These are phyloP conservation scores for Amyloporia xantha DNA, from an alignment of 768 basidiomycete genomes.

Conservation along the genomic window DNA sequence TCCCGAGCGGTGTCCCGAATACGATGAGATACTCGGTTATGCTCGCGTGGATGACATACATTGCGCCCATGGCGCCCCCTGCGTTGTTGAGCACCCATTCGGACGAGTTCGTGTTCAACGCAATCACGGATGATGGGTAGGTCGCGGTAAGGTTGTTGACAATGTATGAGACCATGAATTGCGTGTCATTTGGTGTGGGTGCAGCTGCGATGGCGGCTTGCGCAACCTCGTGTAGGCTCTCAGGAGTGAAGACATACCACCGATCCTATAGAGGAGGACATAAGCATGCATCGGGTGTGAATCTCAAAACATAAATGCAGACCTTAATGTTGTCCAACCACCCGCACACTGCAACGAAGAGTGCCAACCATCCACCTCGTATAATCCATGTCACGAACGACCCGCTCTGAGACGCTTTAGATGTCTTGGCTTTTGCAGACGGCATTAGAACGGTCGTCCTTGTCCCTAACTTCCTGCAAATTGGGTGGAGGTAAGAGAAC, in stretches of 20 bases:
- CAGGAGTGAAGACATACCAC: slow-evolving; percentile 84
- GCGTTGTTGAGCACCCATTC: slow-evolving; percentile 99
- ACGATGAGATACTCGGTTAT: slow-evolving; percentile 97
- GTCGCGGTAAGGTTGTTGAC: slow-evolving; percentile 69
- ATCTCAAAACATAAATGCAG: slow-evolving; percentile 6
- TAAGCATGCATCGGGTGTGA: not conserved
- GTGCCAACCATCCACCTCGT: slow-evolving; percentile 16
- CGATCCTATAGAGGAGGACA: slow-evolving; percentile 52
- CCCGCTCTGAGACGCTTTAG: not conserved
- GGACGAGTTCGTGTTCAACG: slow-evolving; percentile 45
- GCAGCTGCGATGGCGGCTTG: slow-evolving; percentile 63
- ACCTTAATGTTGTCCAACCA: slow-evolving; percentile 66
- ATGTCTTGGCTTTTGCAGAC: slow-evolving; percentile 2
- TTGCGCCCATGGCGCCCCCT: slow-evolving; percentile 95
- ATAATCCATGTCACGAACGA: slow-evolving; percentile 28
- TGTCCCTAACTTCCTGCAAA: too few relatives aligned
- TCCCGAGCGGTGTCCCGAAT: slow-evolving; percentile 93
- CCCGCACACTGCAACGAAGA: slow-evolving; percentile 29
- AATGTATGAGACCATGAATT: slow-evolving; percentile 76
- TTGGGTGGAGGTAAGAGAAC: not conserved
- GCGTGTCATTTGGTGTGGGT: slow-evolving; percentile 46
- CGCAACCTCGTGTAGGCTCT: slow-evolving; percentile 63
- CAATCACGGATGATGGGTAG: slow-evolving; percentile 54
- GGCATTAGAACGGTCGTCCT: slow-evolving; percentile 2
- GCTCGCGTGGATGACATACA: slow-evolving; percentile 96